Base-by-base conservation (phyloP, 2,329 filamentous ascomycete genomes). In the Nothomitra cinnamomea region DNA sequence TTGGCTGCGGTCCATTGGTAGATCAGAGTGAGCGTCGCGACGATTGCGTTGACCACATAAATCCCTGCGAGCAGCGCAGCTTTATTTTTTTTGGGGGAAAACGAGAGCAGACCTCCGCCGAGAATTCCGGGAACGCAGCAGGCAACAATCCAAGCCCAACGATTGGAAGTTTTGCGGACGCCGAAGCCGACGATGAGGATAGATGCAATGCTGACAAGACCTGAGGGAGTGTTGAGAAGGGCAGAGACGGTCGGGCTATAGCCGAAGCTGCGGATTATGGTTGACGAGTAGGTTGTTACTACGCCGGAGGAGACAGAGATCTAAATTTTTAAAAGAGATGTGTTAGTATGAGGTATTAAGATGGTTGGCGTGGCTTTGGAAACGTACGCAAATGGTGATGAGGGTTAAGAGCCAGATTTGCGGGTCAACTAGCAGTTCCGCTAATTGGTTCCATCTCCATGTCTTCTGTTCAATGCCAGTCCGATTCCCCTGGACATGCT, bases 401-500 rank as follows among this genome's bases (percentile, higher is more conserved):
- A 77, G 41, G 32, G 71, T 60, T 60, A 79, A 61, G 0, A 76
- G 64, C 58, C 71, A 78, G 10, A 77, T 62, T 56, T 78, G 74
- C n/a, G 69, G 67, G 58, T 78, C 76, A 19, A 63, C 50, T 1
- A 79, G 60, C 4, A 73, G 70, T 59, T 80, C 77, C 1, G 72
- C 51, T 3, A 79, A 67, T 60, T 79, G 74, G 57, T 66, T 69
- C 55, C 66, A 61, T 21, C 73, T 75, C 62, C 79, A 78, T 56
- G 72, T 70, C 57, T 69, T 72, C 59, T 71, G 77, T 52, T 71
- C 68, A 35, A 79, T 72, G 36, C 77, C 77, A 3, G 75, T 78
- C 64, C 79, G 73, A 63, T 81, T 80, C 54, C 72, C 68, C 36
- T 71, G 73, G 42, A 79, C 70, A 52, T 76, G 72, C 63, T 74